Conservation (phyloP, 2,329 filamentous ascomycete species). For the Purpureocillium takamizusanense region DNA sequence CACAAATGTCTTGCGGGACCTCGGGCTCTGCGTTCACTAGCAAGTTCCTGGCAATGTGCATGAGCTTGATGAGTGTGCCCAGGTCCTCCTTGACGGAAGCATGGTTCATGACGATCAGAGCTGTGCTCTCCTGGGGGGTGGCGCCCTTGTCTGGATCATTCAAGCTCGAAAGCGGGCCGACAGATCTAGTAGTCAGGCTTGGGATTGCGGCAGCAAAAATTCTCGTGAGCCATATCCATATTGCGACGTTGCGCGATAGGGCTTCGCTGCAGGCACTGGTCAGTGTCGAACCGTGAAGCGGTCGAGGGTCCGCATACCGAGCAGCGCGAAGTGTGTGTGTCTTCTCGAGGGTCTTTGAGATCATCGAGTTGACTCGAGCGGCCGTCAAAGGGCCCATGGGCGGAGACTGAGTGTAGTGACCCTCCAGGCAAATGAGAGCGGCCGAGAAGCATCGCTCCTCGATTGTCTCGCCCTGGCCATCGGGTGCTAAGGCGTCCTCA, state of each 20-base stretch:
- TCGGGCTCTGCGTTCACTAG: constrained; percentile 56
- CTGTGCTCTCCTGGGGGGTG: constrained; percentile 53
- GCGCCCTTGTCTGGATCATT: constrained; percentile 46
- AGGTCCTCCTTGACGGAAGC: constrained; percentile 51
- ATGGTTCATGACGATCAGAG: constrained; percentile 55
- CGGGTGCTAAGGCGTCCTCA: constrained; percentile 8
- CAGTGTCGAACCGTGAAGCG: constrained; percentile 2
- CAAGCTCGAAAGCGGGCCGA: constrained; percentile 44
- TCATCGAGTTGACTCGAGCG: constrained; percentile 45
- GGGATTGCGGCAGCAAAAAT: constrained; percentile 54
- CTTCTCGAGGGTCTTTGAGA: constrained; percentile 53
- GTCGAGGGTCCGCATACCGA: constrained; percentile 30
- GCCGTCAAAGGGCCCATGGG: constrained; percentile 49
- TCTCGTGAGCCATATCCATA: constrained; percentile 56
- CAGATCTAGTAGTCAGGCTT: constrained; percentile 48
- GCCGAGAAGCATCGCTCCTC: constrained; percentile 56
- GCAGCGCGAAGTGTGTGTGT: constrained; percentile 53
- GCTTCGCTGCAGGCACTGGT: constrained; percentile 37
- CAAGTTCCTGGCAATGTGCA: constrained; percentile 58
- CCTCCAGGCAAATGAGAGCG: constrained; percentile 52
- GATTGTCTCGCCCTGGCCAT: constrained; percentile 36
- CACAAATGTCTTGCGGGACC: constrained; percentile 57
- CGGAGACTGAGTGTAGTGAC: constrained; percentile 48
- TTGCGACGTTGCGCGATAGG: constrained; percentile 52
- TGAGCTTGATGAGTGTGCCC: constrained; percentile 55